Evolutionary conservation across 1,284 basidiomycete genomes (phyloP), one percentile per base, ranked within the genome.

Genomic region (Bondarzewia mesenterica): DNA sequence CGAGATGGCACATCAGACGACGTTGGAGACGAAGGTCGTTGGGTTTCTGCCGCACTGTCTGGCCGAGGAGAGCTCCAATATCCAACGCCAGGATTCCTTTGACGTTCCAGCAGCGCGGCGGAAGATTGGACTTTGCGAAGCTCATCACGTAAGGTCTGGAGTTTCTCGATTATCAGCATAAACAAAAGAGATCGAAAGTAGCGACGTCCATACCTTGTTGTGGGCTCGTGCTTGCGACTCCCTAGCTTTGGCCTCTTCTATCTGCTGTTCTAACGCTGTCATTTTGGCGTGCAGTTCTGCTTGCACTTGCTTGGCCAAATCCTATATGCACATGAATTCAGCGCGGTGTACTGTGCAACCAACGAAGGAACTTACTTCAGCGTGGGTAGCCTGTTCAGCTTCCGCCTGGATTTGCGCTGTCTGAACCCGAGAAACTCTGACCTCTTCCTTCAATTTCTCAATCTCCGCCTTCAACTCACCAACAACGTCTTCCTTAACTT

Each of bases 91-190:
- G 93, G 90, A 59, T 89, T 90, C 26, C 93, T 80, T 58, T 93
- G 89, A 44, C 82, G 77, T 60, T 96, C 93, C 23, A 96, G 72
- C n/a, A 95, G 66, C 5, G 91, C 84, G 27, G 86, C 88, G 15
- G 91, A 93, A 0, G 85, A 88, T 64, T 95, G 93, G 1, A 97
- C 83, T 64, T 96, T 96, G 42, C 91, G 82, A 49, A 97, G 66
- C 62, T 97, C 93, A 50, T 96, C 93, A 12, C 91, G 82, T 15
- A 96, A 69, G 0, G 82, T 89, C 86, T 93, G 56, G 5, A 18
- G 16, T 50, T 42, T 22, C 16, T 25, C 27, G 5, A n/a, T 18
- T 16, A 15, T 36, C 29, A 43, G 20, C 18, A 22, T 16, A 25
- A n/a, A 15, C 36, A 23, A 40, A 37, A 29, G 41, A 32, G 27